Evolutionary conservation across 202 grass and related monocot species (phyloP).

Genomic region (Saccharum hybrid): DNA sequence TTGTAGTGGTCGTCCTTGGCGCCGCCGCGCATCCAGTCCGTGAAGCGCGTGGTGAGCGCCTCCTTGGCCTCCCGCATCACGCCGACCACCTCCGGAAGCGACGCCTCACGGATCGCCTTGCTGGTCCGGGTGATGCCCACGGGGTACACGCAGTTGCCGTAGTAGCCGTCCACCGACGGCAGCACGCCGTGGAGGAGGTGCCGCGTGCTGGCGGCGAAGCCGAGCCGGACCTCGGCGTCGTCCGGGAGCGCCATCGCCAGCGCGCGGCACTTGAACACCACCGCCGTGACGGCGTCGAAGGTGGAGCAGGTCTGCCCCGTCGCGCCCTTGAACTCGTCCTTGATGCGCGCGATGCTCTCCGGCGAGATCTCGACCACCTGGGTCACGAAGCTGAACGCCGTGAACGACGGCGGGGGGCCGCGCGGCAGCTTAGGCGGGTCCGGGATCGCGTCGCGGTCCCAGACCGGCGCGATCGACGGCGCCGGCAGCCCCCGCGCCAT

Average conservation of each 20-base stretch:
- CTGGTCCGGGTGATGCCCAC: slow-evolving; percentile 48
- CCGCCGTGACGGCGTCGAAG: slow-evolving; percentile 65
- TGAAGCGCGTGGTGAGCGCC: slow-evolving; percentile 54
- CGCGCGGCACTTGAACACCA: slow-evolving; percentile 68
- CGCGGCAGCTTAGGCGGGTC: slow-evolving; percentile 49
- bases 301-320: slow-evolving; percentile 60
- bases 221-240: slow-evolving; percentile 55
- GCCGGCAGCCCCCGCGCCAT: slow-evolving; percentile 53
- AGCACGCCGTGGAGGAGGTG: slow-evolving; percentile 69
- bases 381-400: slow-evolving; percentile 56
- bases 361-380: slow-evolving; percentile 55
- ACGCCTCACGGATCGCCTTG: slow-evolving; percentile 13
- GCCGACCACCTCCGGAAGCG: slow-evolving; percentile 58
- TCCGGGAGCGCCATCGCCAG: slow-evolving; percentile 51
- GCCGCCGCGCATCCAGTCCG: slow-evolving; percentile 58
- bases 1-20: slow-evolving; percentile 57
- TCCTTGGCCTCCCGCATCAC: slow-evolving; percentile 80
- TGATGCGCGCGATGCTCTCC: slow-evolving; percentile 58
- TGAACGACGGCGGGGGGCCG: slow-evolving; percentile 54
- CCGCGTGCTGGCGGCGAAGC: slow-evolving; percentile 63
- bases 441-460: slow-evolving; percentile 69
- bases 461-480: slow-evolving; percentile 55
- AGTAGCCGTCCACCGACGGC: slow-evolving; percentile 63
- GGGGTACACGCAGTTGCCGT: slow-evolving; percentile 70
- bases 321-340: slow-evolving; percentile 50